These are phyloP conservation scores for Beauveria scarabaeidicola DNA, from an alignment of 2,329 filamentous ascomycete genomes.

Conservation along the genomic window DNA sequence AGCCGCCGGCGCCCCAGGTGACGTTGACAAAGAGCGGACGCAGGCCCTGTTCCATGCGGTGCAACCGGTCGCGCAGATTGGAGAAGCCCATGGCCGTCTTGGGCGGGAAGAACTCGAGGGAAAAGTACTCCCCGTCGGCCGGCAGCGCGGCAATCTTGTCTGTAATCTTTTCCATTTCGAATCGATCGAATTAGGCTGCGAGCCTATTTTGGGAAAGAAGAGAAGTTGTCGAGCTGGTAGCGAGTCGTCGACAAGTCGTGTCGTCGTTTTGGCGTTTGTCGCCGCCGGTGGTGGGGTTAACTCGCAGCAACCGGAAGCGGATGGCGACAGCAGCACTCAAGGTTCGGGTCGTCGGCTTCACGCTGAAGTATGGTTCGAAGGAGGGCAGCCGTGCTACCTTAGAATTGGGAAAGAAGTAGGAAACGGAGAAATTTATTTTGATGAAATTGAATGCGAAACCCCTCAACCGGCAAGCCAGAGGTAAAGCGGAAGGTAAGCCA, in stretches of 20 bases:
- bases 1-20: conserved; percentile 95
- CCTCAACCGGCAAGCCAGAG: not conserved
- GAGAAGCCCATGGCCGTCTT: conserved; percentile 94
- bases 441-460: conserved; percentile 5
- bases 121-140: conserved; percentile 77
- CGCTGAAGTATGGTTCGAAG: not conserved
- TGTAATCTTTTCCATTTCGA: conserved; percentile 73
- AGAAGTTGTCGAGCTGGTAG: not conserved
- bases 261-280: not conserved
- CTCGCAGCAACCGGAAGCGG: not conserved
- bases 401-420: not conserved
- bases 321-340: not conserved
- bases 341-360: not conserved
- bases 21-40: conserved; percentile 93
- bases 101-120: conserved; percentile 97
- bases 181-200: not conserved
- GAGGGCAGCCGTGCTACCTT: no score
- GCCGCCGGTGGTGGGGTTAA: conserved; percentile 6
- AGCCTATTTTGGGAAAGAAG: not conserved
- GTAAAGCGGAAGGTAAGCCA: conserved; percentile 14
- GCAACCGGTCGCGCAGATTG: conserved; percentile 85
- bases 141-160: conserved; percentile 90
- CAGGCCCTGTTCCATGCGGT: conserved; percentile 88
- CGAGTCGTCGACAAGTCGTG: not conserved
- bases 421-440: not conserved